A percentile compares a stretch with the other conserved stretches of the same genome.
Evolutionary conservation across 1,284 basidiomycete genomes (phyloP).

Genomic region (Ganoderma sinense): DNA sequence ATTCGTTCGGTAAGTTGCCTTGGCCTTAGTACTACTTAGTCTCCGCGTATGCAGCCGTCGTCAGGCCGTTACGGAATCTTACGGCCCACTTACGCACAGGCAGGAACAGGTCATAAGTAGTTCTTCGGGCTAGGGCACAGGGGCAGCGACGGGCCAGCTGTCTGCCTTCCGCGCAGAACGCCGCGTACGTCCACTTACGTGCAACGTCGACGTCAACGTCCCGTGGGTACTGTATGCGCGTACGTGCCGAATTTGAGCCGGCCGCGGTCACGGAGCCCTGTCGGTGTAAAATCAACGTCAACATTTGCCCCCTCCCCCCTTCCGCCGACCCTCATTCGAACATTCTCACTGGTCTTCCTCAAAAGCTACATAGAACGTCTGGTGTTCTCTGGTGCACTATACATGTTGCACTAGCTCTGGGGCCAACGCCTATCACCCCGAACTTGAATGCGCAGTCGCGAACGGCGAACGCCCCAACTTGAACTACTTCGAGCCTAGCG

Average conservation of each 20-base stretch:
- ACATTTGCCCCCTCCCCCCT: too few species aligned
- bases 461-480: too few species aligned
- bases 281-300: background rate
- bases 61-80: background rate
- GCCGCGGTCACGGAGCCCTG: background rate
- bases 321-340: background rate
- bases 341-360: background rate
- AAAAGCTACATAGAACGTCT: too few species aligned
- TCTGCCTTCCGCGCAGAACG: background rate
- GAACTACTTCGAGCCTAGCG: background rate
- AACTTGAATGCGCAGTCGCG: too few species aligned
- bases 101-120: too few species aligned
- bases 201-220: too few species aligned
- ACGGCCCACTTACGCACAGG: background rate
- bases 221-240: background rate
- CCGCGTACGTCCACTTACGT: too few species aligned
- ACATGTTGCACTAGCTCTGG: background rate
- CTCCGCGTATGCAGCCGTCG: background rate
- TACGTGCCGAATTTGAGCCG: background rate
- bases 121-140: background rate
- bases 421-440: background rate
- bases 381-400: too few species aligned
- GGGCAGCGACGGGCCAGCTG: background rate
- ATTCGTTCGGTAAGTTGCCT: background rate
- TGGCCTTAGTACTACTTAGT: too few species aligned